Base-by-base conservation (phyloP, 148 eudicot species). In the Rhododendron ferrugineum region DNA sequence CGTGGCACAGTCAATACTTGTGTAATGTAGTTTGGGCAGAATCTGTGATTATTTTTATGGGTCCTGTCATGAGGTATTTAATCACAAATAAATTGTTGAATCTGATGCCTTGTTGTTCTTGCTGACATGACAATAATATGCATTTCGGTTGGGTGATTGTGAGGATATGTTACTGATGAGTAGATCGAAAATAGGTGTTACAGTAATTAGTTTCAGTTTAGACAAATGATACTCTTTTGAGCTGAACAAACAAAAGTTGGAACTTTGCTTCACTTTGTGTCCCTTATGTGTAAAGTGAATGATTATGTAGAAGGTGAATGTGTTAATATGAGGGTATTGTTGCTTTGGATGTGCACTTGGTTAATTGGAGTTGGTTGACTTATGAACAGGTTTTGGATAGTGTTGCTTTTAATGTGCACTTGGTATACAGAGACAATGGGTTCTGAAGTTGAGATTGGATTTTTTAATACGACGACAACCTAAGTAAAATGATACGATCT, bases 151-250 rank as follows among this genome's bases (percentile, higher is more conserved):
- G 36, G 1, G 22, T 3, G 8, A 18, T 15, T 52, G 10, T 32
- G 42, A 54, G 34, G 66, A 18, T 80, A 9, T 30, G 40, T 30
- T 5, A 15, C 23, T 81, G 23, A 22, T 56, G 56, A 78, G 56
- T 18, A 56, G 26, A 56, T 56, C 20, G 1, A 81, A 81, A 54
- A 22, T 56, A 22, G 47, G 32, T 23, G 70, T 22, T 28, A 56
- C 22, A 40, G 44, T 40, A 40, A 40, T 8, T 34, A 34, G 30
- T 81, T 81, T n/a, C 42, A 28, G 60, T 50, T 50, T 76, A 16
- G 79, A 28, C 62, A 80, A 50, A 49, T 49, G 82, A 80, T 50
- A 80, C n/a, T 80, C 40, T 28, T 80, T 80, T 46, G 64, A 80
- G 28, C 40, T 49, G 50, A 81, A 58, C 72, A 22, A 36, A 56